These are phyloP conservation scores for Zoysia pacifica DNA, from an alignment of 176 grass and related monocot species.

Conservation along the genomic window DNA sequence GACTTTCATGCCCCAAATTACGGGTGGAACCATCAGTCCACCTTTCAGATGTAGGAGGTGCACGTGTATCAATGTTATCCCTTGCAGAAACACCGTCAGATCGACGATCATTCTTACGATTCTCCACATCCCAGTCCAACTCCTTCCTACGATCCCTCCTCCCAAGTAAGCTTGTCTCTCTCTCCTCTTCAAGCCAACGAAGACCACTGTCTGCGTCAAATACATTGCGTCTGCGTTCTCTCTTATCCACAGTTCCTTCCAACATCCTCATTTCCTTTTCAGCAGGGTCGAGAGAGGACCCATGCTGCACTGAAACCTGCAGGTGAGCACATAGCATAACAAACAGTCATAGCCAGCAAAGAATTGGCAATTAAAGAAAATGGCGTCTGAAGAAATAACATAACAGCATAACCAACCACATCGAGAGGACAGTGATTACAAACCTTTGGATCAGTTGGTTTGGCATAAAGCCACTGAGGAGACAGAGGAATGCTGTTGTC, in stretches of 20 bases:
- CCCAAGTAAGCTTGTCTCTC: slow-evolving; percentile 83
- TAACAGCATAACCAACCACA: slow-evolving; percentile 2
- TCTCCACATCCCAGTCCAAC: slow-evolving; percentile 71
- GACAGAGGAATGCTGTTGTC: slow-evolving; percentile 94
- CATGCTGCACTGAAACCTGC: slow-evolving; percentile 47
- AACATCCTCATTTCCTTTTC: slow-evolving; percentile 63
- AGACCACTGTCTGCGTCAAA: slow-evolving; percentile 70
- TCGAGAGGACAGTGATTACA: not conserved
- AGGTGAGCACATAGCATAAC: not conserved
- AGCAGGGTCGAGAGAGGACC: slow-evolving; percentile 50
- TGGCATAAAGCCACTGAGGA: slow-evolving; percentile 94
- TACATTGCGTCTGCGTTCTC: slow-evolving; percentile 58
- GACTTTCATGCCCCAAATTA: slow-evolving; percentile 51
- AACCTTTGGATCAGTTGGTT: slow-evolving; percentile 86
- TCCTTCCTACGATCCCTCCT: slow-evolving; percentile 80
- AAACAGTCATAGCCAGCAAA: not conserved
- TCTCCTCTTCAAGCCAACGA: slow-evolving; percentile 96
- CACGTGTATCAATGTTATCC: slow-evolving; percentile 52
- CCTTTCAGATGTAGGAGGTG: slow-evolving; percentile 57
- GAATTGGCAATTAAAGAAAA: not conserved
- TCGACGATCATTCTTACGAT: slow-evolving; percentile 65
- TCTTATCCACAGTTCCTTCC: slow-evolving; percentile 75
- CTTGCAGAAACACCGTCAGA: slow-evolving; percentile 67
- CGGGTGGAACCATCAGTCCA: slow-evolving; percentile 61
- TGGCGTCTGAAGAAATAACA: not conserved